Evolutionary conservation across 2,329 filamentous ascomycete genomes (phyloP).

Genomic region (Aspergillus eucalypticola): DNA sequence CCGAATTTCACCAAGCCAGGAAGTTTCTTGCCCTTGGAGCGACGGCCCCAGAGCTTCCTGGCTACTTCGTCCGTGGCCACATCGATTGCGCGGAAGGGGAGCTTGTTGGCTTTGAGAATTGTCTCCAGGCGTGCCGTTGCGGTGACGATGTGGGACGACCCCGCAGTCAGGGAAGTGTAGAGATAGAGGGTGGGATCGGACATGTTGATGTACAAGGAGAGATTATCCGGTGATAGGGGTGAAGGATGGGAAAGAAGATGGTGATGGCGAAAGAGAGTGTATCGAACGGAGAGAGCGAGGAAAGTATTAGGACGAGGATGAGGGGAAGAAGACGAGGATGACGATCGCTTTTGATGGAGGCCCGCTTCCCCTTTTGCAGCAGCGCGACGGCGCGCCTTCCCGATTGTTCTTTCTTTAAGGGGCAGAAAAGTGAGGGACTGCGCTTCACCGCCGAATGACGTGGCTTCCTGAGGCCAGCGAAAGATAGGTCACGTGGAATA

Average conservation of each 20-base stretch:
- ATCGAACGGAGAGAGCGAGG: neutral
- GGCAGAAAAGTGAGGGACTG: neutral
- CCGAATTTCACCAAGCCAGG: slow-evolving; percentile 88
- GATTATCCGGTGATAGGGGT: too few relatives aligned
- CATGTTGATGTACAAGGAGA: slow-evolving; percentile 22
- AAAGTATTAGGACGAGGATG: neutral
- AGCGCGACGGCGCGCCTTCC: neutral
- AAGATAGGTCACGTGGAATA: neutral
- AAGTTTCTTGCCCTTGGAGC: slow-evolving; percentile 82
- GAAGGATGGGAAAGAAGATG: neutral
- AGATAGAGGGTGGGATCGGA: slow-evolving; percentile 74
- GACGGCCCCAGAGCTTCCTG: slow-evolving; percentile 81
- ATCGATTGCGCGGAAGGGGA: slow-evolving; percentile 91
- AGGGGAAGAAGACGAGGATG: neutral
- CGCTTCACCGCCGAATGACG: slow-evolving; percentile 1
- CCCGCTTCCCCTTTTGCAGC: slow-evolving; percentile 4
- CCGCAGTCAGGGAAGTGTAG: slow-evolving; percentile 93
- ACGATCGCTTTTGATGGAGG: neutral
- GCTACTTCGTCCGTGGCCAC: slow-evolving; percentile 87
- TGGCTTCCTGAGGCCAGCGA: neutral
- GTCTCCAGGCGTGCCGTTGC: slow-evolving; percentile 94
- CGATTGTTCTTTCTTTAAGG: neutral
- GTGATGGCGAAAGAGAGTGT: neutral
- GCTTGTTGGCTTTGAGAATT: slow-evolving; percentile 89
- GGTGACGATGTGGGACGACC: slow-evolving; percentile 93